Evolutionary conservation across 1,284 basidiomycete species (phyloP).

Genomic region (Leccinum solheimii): DNA sequence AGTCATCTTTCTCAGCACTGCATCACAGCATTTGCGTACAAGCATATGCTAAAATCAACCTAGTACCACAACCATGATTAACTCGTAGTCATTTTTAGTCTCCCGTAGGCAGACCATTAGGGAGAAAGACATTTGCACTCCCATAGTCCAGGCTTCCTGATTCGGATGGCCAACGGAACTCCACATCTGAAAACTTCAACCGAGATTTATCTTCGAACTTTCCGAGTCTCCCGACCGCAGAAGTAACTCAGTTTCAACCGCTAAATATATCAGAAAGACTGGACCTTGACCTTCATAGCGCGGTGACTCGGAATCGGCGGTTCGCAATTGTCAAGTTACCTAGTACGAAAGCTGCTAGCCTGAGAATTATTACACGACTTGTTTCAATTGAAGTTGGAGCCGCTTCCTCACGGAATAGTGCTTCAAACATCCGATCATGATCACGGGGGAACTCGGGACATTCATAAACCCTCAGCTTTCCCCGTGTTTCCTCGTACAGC

Average conservation of each 20-base stretch:
- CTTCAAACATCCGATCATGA: background rate
- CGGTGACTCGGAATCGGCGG: too few species aligned
- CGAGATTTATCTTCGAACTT: background rate
- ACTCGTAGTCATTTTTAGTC: too few species aligned
- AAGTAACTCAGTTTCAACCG: background rate
- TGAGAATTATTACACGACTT: background rate
- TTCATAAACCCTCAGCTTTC: slow-evolving; percentile 11
- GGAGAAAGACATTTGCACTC: too few species aligned
- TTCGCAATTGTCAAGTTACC: background rate
- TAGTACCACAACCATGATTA: background rate
- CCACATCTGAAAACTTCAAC: background rate
- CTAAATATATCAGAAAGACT: background rate
- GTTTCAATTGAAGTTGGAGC: background rate
- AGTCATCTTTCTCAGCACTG: too few species aligned
- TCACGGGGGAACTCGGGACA: background rate
- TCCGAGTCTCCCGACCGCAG: background rate
- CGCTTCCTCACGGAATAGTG: background rate
- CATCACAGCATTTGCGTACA: too few species aligned
- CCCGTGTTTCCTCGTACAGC: background rate
- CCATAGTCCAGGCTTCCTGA: background rate
- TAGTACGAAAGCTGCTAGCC: background rate
- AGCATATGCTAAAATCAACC: background rate
- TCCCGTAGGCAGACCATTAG: too few species aligned
- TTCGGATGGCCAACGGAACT: background rate
- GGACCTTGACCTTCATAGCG: too few species aligned